Evolutionary conservation across 73 alveolate species (phyloP).

Genomic region (Paramecium pentaurelia): DNA sequence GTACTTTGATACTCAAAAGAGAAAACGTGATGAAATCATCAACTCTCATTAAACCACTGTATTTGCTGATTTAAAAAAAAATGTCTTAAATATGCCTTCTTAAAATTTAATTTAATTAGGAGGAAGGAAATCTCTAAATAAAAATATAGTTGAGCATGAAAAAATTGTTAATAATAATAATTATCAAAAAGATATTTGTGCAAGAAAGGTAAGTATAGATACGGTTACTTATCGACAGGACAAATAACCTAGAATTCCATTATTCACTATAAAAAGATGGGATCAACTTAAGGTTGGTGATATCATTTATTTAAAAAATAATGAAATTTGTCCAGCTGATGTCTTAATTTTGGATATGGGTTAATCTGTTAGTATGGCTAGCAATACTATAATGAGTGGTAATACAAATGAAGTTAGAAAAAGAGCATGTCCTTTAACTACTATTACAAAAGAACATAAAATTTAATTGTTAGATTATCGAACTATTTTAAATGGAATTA

Average conservation of each 20-base stretch:
- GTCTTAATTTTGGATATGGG: constrained; percentile 51
- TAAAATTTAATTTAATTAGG: background rate
- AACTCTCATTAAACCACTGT: background rate
- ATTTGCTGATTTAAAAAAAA: background rate
- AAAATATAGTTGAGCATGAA: background rate
- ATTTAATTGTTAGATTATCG: constrained; percentile 36
- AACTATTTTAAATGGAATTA: constrained; percentile 38
- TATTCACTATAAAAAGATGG: background rate
- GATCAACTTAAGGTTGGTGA: constrained; percentile 49
- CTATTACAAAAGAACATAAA: constrained; percentile 12
- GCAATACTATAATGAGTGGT: background rate
- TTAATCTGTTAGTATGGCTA: background rate
- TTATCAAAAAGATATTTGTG: background rate
- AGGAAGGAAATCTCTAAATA: background rate
- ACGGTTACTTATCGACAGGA: background rate
- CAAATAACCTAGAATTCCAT: background rate
- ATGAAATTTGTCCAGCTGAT: constrained; percentile 65
- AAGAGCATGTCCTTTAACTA: constrained; percentile 50
- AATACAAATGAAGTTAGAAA: constrained; percentile 56
- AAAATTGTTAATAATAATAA: background rate
- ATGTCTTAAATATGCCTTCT: background rate
- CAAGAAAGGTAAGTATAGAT: background rate
- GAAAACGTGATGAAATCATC: background rate
- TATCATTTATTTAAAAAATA: constrained; percentile 45
- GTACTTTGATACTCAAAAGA: background rate